These are phyloP conservation scores for Ramaria rubella DNA, from an alignment of 768 basidiomycete species.

Conservation along the genomic window DNA sequence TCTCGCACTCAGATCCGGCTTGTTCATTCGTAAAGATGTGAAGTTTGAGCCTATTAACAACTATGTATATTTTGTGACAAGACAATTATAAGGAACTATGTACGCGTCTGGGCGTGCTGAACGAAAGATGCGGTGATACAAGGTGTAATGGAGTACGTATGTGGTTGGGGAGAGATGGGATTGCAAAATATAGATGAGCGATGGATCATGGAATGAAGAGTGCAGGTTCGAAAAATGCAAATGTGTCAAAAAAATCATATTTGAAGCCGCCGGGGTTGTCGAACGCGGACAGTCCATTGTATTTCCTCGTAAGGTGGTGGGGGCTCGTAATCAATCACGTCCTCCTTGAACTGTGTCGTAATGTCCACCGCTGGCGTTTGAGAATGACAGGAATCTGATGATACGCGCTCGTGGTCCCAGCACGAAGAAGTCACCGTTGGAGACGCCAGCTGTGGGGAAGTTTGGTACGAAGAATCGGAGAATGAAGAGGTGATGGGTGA, in stretches of 20 bases:
- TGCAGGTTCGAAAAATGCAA: background rate
- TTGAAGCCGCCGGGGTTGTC: constrained; percentile 2
- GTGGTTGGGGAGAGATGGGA: no score
- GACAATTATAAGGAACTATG: no score
- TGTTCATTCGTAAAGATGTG: no score
- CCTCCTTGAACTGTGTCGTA: background rate
- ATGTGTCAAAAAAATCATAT: no score
- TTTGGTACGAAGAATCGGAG: background rate
- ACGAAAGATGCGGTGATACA: no score
- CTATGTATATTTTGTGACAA: no score
- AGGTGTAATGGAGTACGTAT: no score
- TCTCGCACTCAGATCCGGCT: no score
- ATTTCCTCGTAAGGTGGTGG: constrained; percentile 14
- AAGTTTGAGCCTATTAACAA: no score
- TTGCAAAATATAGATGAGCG: background rate
- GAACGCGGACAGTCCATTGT: constrained; percentile 13
- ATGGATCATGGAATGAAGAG: background rate
- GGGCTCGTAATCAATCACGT: background rate
- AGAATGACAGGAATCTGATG: background rate
- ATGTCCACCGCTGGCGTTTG: background rate
- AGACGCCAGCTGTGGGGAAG: background rate
- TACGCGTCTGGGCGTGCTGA: no score
- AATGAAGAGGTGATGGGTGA: background rate
- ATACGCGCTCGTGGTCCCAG: background rate
- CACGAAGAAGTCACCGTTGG: background rate